phyloP scores from a whole-genome alignment of 2,329 filamentous ascomycete genomes.

The Apiospora pterosperma region DNA sequence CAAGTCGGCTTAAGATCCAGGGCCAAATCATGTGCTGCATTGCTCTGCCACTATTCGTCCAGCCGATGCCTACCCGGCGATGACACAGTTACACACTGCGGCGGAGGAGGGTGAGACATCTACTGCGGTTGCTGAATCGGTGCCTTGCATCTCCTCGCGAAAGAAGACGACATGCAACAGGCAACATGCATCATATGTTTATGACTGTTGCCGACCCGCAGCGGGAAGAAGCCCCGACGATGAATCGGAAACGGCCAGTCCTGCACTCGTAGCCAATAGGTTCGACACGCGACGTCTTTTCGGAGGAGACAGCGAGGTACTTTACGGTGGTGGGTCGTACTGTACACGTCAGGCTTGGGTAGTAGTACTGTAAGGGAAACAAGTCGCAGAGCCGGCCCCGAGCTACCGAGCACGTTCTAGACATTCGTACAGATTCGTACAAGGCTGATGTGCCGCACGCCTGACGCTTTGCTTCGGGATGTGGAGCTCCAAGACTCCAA shows the following conservation, averaged over 20 bases:
- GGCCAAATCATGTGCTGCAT: background rate
- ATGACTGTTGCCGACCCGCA: background rate
- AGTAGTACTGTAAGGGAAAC: too few relatives aligned
- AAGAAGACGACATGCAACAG: background rate
- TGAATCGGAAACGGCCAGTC: background rate
- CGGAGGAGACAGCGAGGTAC: background rate
- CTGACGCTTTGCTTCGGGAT: slow-evolving; percentile 4
- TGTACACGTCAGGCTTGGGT: background rate
- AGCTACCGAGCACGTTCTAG: background rate
- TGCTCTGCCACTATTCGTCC: background rate
- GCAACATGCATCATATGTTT: background rate
- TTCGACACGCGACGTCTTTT: background rate
- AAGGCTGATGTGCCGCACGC: background rate
- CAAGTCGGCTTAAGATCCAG: background rate
- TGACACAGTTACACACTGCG: background rate
- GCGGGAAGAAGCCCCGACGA: background rate
- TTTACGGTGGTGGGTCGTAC: background rate
- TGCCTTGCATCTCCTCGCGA: background rate
- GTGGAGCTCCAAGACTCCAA: background rate
- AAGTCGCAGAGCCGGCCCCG: background rate
- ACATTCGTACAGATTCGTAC: background rate
- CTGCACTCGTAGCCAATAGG: background rate
- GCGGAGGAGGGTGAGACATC: background rate
- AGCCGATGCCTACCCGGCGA: background rate
- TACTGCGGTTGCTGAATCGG: background rate